Conservation (phyloP, 306 rosid genomes). For the Bauhinia variegata region DNA sequence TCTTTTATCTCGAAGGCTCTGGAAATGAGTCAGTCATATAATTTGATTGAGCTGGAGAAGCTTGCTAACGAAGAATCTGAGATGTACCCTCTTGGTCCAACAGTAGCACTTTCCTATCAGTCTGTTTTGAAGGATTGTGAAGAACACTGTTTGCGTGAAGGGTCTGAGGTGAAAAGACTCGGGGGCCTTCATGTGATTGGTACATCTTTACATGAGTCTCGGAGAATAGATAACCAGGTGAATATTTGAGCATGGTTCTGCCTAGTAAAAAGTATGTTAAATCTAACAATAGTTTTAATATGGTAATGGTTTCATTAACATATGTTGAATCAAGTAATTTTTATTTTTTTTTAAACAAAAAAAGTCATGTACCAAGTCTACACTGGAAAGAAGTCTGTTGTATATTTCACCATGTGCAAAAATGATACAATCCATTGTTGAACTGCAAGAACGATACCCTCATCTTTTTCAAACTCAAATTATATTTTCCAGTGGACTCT, state of each 20-base stretch:
- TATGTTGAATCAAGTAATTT: background rate
- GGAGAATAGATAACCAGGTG: slow-evolving; percentile 98
- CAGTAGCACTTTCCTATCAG: slow-evolving; percentile 78
- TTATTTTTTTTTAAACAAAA: background rate
- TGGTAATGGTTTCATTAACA: background rate
- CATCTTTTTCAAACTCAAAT: background rate
- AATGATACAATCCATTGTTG: too few relatives aligned
- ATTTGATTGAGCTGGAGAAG: slow-evolving; percentile 70
- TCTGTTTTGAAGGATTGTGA: slow-evolving; percentile 88
- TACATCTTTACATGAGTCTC: slow-evolving; percentile 92
- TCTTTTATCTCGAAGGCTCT: slow-evolving; percentile 79
- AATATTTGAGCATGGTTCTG: slow-evolving; percentile 31
- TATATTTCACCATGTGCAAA: too few relatives aligned
- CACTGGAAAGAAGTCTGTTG: background rate
- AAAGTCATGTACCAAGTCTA: background rate
- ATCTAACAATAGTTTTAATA: slow-evolving; percentile 20
- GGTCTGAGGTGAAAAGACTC: slow-evolving; percentile 84
- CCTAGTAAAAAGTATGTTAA: slow-evolving; percentile 17
- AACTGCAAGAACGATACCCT: too few relatives aligned
- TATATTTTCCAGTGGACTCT: too few relatives aligned
- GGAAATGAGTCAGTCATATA: slow-evolving; percentile 81
- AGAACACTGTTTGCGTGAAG: slow-evolving; percentile 76
- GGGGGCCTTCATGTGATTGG: slow-evolving; percentile 99
- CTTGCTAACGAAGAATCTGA: slow-evolving; percentile 79
- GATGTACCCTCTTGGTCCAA: slow-evolving; percentile 90